phyloP scores from a whole-genome alignment of 1,139 yeast genomes.

The Debaryomyces nepalensis region DNA sequence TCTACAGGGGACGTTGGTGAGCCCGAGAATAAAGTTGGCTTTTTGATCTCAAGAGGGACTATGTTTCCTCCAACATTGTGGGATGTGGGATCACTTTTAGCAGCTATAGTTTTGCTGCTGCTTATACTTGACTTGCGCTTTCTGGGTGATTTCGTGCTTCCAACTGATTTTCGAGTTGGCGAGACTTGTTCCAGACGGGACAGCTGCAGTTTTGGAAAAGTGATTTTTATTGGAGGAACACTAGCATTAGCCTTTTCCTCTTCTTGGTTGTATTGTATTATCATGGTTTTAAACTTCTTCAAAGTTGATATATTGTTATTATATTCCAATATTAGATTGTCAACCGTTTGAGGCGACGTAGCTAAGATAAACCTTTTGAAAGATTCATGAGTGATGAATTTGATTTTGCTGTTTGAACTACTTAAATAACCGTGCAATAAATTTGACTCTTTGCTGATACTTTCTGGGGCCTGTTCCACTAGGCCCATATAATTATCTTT shows the following conservation, averaged over 20 bases:
- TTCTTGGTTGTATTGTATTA: background rate
- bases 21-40: conserved; percentile 5
- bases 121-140: conserved; percentile 5
- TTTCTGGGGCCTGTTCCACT: conserved; percentile 6
- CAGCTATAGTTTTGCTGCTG: too few species aligned
- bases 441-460: background rate
- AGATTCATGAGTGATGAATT: conserved; percentile 4
- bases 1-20: conserved; percentile 12
- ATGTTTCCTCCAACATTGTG: conserved; percentile 19
- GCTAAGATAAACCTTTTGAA: conserved; percentile 7
- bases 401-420: background rate
- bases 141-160: background rate
- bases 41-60: conserved; percentile 19
- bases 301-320: conserved; percentile 2
- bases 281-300: background rate
- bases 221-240: background rate
- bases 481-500: conserved; percentile 5
- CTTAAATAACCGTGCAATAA: conserved; percentile 7
- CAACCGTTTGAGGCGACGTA: conserved; percentile 3
- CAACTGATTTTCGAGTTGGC: background rate
- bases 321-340: conserved; percentile 3
- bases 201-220: background rate
- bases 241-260: background rate
- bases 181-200: background rate
- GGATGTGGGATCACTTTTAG: background rate